A percentile compares a stretch with the other conserved stretches of the same genome.
These are phyloP conservation scores for Candida endomychidarum DNA, from an alignment of 805 yeast species.

Conservation along the genomic window DNA sequence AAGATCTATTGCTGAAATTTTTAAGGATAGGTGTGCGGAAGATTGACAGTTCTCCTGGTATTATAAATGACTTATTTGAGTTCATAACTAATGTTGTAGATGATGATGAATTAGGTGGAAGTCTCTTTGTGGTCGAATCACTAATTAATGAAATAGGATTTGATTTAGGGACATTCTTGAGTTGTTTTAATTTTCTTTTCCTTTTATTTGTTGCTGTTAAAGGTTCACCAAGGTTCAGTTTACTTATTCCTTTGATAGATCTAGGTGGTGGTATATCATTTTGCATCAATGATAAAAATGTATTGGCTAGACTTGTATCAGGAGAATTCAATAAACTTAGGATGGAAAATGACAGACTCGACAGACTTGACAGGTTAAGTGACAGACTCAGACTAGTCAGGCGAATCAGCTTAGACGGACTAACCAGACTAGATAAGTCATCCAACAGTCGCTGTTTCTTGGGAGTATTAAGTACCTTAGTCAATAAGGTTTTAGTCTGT, in stretches of 20 bases:
- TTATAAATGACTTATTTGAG: conserved; percentile 39
- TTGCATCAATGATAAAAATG: conserved; percentile 16
- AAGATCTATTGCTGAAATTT: conserved; percentile 47
- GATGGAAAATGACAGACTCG: conserved; percentile 15
- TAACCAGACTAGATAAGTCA: background rate
- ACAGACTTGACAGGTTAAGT: background rate
- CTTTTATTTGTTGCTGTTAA: conserved; percentile 1
- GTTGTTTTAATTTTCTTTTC: conserved; percentile 12
- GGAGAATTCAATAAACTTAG: conserved; percentile 22
- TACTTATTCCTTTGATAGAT: conserved; percentile 5
- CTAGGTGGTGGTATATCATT: conserved; percentile 6
- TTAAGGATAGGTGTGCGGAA: conserved; percentile 35
- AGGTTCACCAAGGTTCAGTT: conserved; percentile 16
- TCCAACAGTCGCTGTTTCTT: conserved; percentile 2
- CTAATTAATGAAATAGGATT: conserved; percentile 27
- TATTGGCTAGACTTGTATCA: conserved; percentile 31
- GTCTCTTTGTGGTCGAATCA: conserved; percentile 30
- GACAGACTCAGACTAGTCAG: background rate
- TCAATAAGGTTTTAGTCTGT: conserved; percentile 17
- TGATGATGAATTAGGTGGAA: conserved; percentile 23
- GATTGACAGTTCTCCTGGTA: conserved; percentile 45
- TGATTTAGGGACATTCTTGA: conserved; percentile 15
- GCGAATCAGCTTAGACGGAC: background rate
- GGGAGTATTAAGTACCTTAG: conserved; percentile 11
- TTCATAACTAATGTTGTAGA: conserved; percentile 42